Conservation (phyloP, 305 asterid species). For the Petunia hybrid region DNA sequence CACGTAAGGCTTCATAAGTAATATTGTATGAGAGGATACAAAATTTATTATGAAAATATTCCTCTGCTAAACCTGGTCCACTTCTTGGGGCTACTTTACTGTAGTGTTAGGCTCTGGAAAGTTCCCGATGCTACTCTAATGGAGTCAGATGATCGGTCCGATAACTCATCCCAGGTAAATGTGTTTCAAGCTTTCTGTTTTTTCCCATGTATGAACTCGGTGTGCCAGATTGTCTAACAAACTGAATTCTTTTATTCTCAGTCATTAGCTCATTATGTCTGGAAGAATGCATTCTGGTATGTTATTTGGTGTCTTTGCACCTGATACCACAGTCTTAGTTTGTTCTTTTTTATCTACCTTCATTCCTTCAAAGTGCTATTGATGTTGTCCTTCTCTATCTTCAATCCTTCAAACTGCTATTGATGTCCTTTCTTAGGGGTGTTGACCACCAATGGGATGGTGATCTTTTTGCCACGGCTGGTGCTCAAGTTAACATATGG, state of each 20-base stretch:
- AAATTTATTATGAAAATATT: conserved; percentile 2
- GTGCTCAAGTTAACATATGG: conserved; percentile 98
- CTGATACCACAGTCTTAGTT: too few relatives aligned
- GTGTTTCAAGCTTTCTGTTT: conserved; percentile 32
- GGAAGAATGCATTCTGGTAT: conserved; percentile 93
- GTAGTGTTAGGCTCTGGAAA: conserved; percentile 90
- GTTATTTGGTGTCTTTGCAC: conserved; percentile 26
- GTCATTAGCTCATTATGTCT: conserved; percentile 74
- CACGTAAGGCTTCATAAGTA: conserved; percentile 62
- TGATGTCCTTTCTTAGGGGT: conserved; percentile 58
- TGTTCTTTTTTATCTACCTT: too few relatives aligned
- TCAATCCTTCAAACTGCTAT: not conserved
- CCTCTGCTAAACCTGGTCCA: not conserved
- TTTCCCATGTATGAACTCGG: conserved; percentile 28
- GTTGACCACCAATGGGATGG: conserved; percentile 96
- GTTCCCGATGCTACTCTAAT: conserved; percentile 67
- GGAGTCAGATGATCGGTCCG: conserved; percentile 50
- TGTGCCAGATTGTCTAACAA: conserved; percentile 39
- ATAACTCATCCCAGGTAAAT: conserved; percentile 60
- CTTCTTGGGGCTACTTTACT: conserved; percentile 28
- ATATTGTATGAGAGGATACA: conserved; percentile 1
- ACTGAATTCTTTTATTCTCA: conserved; percentile 47
- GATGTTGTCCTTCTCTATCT: too few relatives aligned
- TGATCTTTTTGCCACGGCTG: conserved; percentile 93
- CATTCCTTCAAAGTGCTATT: too few relatives aligned